Conservation (phyloP, 2,329 filamentous ascomycete genomes). For the Fulvia fulva region DNA sequence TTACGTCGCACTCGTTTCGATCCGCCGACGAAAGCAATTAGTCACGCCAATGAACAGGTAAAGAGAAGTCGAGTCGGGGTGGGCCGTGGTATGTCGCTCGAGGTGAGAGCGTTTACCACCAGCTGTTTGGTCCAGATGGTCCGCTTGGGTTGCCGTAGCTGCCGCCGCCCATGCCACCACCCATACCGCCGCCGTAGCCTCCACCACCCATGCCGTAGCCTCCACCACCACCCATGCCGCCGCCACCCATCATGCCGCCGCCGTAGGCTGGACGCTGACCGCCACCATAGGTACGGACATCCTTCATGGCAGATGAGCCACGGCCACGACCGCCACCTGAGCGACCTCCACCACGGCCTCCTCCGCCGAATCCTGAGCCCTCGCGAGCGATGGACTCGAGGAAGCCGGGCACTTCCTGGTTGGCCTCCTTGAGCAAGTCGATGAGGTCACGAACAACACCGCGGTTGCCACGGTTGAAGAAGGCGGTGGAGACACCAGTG, state of each 20-base stretch:
- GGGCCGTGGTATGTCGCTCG: constrained; percentile 2
- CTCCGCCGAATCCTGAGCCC: constrained; percentile 75
- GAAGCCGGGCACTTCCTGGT: constrained; percentile 92
- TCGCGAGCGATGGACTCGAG: constrained; percentile 97
- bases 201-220: constrained; percentile 40
- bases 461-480: constrained; percentile 99
- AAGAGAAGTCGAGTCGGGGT: constrained; percentile 5
- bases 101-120: constrained; percentile 21
- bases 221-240: constrained; percentile 51
- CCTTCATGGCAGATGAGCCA: constrained; percentile 69
- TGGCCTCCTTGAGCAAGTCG: constrained; percentile 97
- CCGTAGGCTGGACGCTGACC: constrained; percentile 57
- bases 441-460: constrained; percentile 94
- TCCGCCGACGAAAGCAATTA: constrained; percentile 18
- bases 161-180: constrained; percentile 8
- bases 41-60: constrained; percentile 16
- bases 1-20: constrained; percentile 21
- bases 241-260: constrained; percentile 52
- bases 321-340: constrained; percentile 70
- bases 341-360: constrained; percentile 60
- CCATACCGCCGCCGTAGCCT: constrained; percentile 5
- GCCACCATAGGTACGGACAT: constrained; percentile 65
- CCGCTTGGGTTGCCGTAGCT: constrained; percentile 24
- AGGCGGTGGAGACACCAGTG: constrained; percentile 95
- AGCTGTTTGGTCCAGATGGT: constrained; percentile 24